phyloP scores from a whole-genome alignment of 2,329 filamentous ascomycete genomes.

The Didymella exigua region DNA sequence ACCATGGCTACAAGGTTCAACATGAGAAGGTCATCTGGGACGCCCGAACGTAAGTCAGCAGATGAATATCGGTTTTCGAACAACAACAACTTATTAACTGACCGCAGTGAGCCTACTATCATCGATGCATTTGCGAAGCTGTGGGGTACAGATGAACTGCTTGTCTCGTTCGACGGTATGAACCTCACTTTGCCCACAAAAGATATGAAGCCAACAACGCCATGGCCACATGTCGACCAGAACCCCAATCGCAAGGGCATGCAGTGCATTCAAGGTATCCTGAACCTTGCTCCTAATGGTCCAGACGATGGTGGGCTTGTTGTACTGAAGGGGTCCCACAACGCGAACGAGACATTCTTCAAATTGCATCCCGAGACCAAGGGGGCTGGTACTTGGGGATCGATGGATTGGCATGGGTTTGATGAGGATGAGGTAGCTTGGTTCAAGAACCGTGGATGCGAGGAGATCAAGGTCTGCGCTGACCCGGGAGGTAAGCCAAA shows the following conservation, averaged over 20 bases:
- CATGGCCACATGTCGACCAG: slow-evolving; percentile 56
- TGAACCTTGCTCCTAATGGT: slow-evolving; percentile 48
- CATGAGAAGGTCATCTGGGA: slow-evolving; percentile 56
- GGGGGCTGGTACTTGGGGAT: slow-evolving; percentile 3
- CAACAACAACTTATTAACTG: neutral
- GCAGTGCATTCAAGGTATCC: slow-evolving; percentile 52
- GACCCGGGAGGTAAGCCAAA: slow-evolving; percentile 42
- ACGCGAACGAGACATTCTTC: slow-evolving; percentile 54
- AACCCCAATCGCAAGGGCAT: slow-evolving; percentile 46
- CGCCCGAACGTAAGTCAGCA: slow-evolving; percentile 32
- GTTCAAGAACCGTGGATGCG: slow-evolving; percentile 50
- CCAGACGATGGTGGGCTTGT: slow-evolving; percentile 55
- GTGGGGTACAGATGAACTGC: slow-evolving; percentile 46
- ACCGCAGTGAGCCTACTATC: slow-evolving; percentile 47
- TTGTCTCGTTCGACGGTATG: slow-evolving; percentile 44
- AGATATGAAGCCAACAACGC: slow-evolving; percentile 38
- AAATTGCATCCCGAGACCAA: slow-evolving; percentile 24
- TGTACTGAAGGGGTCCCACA: slow-evolving; percentile 51
- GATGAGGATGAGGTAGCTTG: slow-evolving; percentile 50
- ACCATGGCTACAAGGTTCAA: slow-evolving; percentile 45
- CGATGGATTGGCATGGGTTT: slow-evolving; percentile 53
- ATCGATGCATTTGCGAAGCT: slow-evolving; percentile 52
- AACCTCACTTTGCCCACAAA: slow-evolving; percentile 53
- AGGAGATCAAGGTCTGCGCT: slow-evolving; percentile 48
- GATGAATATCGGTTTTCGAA: neutral